phyloP scores from a whole-genome alignment of 1,284 basidiomycete species.

The Ustilago loliicola region DNA sequence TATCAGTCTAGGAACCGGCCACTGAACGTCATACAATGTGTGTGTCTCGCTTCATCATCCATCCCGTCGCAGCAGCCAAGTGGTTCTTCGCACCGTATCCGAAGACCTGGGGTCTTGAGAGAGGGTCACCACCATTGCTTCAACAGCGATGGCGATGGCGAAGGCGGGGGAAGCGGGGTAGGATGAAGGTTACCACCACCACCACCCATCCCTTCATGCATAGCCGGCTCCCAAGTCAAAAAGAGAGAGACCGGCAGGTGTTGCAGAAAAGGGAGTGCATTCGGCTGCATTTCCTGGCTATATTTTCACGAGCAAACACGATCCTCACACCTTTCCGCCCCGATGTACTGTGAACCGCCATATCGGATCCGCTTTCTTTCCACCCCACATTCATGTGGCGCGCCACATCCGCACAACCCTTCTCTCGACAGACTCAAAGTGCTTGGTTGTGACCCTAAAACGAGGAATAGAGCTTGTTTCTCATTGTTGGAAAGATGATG shows the following conservation, averaged over 20 bases:
- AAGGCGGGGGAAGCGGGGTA: not conserved
- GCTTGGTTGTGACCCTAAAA: too few relatives aligned
- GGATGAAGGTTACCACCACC: not conserved
- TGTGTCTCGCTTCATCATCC: too few relatives aligned
- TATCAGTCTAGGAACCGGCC: too few relatives aligned
- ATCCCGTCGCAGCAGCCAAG: too few relatives aligned
- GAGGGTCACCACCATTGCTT: too few relatives aligned
- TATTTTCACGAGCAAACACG: conserved; percentile 1
- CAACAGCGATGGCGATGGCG: not conserved
- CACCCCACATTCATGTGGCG: not conserved
- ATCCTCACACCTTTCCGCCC: too few relatives aligned
- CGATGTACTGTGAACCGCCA: not conserved
- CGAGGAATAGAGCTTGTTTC: too few relatives aligned
- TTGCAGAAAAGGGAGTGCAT: not conserved
- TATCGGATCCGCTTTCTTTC: conserved; percentile 1
- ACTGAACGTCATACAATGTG: too few relatives aligned
- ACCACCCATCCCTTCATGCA: not conserved
- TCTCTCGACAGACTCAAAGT: not conserved
- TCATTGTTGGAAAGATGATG: too few relatives aligned
- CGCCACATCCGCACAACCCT: not conserved
- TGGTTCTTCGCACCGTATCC: too few relatives aligned
- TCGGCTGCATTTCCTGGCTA: conserved; percentile 4
- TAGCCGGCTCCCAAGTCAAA: not conserved
- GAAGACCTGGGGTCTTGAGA: too few relatives aligned
- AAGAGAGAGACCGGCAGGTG: too few relatives aligned